Conservation (phyloP, 2,329 filamentous ascomycete genomes). For the Aspergillus sclerotialis region DNA sequence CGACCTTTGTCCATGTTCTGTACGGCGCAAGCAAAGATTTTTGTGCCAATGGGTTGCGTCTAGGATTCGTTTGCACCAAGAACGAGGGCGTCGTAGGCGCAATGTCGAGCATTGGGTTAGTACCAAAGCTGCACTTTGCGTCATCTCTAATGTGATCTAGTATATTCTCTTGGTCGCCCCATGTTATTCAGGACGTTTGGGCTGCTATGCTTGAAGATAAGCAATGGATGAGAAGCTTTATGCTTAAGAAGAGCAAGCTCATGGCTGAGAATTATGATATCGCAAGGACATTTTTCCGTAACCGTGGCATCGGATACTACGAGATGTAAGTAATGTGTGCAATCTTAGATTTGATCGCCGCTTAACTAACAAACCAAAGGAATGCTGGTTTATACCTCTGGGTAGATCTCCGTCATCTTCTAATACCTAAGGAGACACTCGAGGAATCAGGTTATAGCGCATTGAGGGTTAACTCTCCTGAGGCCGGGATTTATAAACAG, state of each 20-base stretch:
- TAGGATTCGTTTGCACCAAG: conserved; percentile 6
- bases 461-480: neutral
- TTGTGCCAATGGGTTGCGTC: conserved; percentile 2
- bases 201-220: conserved; percentile 7
- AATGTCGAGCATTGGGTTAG: conserved; percentile 7
- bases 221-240: conserved; percentile 2
- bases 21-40: conserved; percentile 9
- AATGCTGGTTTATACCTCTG: conserved; percentile 9
- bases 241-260: conserved; percentile 3
- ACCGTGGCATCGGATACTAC: conserved; percentile 1
- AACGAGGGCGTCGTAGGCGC: conserved; percentile 7
- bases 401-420: conserved; percentile 7
- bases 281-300: conserved; percentile 1
- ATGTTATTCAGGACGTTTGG: conserved; percentile 6
- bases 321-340: conserved; percentile 4
- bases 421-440: neutral
- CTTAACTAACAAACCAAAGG: conserved; percentile 1
- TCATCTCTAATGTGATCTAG: neutral
- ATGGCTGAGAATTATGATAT: conserved; percentile 5
- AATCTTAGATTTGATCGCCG: neutral
- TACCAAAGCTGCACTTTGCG: neutral
- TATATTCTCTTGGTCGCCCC: conserved; percentile 7
- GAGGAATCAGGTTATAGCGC: neutral
- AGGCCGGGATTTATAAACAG: neutral
- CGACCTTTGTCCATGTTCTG: conserved; percentile 3